A percentile compares a stretch with the other conserved stretches of the same genome.
Conservation (phyloP, 2,329 filamentous ascomycete genomes). For the Aspergillus niger region DNA sequence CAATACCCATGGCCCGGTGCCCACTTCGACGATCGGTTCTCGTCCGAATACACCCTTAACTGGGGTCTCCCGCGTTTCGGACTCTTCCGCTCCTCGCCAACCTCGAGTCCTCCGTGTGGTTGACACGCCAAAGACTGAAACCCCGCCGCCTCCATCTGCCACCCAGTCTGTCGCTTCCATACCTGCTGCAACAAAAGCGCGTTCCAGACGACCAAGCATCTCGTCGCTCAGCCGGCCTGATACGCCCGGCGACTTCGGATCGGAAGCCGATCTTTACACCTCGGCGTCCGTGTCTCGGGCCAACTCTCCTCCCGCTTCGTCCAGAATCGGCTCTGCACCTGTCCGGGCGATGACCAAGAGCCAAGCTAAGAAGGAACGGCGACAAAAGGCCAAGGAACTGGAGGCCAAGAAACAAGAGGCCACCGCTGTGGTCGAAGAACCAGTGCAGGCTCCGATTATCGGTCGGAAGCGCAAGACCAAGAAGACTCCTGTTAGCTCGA, state of each 20-base stretch:
- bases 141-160: constrained; percentile 33
- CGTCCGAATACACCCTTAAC: constrained; percentile 53
- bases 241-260: constrained; percentile 61
- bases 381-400: constrained; percentile 51
- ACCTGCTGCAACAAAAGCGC: constrained; percentile 32
- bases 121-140: constrained; percentile 57
- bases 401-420: constrained; percentile 48
- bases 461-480: constrained; percentile 64
- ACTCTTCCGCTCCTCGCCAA: constrained; percentile 42
- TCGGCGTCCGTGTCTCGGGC: constrained; percentile 62
- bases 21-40: constrained; percentile 43
- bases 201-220: constrained; percentile 45
- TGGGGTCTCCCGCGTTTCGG: constrained; percentile 38
- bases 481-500: constrained; percentile 40
- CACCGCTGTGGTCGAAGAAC: constrained; percentile 49
- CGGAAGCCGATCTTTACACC: constrained; percentile 60
- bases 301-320: constrained; percentile 56
- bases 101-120: constrained; percentile 60
- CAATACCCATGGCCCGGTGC: constrained; percentile 24
- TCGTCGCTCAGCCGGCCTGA: constrained; percentile 61
- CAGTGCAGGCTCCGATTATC: constrained; percentile 62
- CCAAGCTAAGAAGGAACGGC: constrained; percentile 61
- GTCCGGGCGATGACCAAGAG: constrained; percentile 63
- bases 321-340: constrained; percentile 61
- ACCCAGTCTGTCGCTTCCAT: constrained; percentile 37